Evolutionary conservation across 768 basidiomycete species (phyloP), one percentile per base, ranked within the genome.

Genomic region (Fomitopsis serialis): DNA sequence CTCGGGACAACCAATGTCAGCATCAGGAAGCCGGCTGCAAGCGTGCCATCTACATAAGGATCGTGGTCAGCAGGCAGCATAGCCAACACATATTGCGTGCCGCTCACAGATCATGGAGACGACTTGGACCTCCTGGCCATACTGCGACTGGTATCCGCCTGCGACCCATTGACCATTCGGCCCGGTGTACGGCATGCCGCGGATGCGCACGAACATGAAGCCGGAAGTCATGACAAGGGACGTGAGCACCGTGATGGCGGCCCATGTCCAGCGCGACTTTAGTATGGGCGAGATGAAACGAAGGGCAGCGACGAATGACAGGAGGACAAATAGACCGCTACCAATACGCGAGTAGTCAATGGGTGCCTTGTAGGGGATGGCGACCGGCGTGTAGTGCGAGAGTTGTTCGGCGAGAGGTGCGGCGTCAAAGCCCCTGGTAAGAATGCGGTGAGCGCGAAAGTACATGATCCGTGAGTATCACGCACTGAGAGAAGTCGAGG

Each of bases 151-250:
- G 72, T 85, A 98, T 4, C 96, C 96, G 10, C 72, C 77, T 9
- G 93, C 89, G 62, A 99, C 87, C 88, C 92, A 94, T 46, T 78
- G 73, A 22, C 85, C 84, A 52, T 80, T 77, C 0, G 74, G 72
- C 25, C 81, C 82, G 22, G 72, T 74, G 65, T 81, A 92, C 2
- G 92, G 94, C 45, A 78, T 78, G 29, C 78, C 78, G 57, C 96
- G 85, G 61, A 99, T 99, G 58, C 87, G 88, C 54, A 89, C 89
- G 72, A 96, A 99, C 97, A 99, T 99, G 75, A 84, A 89, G 8
- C 97, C 97, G 9, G 87, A 84, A 21, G 85, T 95, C 86, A 98
- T 96, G 61, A 92, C 71, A 27, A 87, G 70, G 19, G 91, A 85
- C 9, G 83, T 78, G 24, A 81, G 66, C 37, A 85, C 52, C 25